Base-by-base conservation (phyloP, 257 asterid genomes). In the Salvia rosmarinus region DNA sequence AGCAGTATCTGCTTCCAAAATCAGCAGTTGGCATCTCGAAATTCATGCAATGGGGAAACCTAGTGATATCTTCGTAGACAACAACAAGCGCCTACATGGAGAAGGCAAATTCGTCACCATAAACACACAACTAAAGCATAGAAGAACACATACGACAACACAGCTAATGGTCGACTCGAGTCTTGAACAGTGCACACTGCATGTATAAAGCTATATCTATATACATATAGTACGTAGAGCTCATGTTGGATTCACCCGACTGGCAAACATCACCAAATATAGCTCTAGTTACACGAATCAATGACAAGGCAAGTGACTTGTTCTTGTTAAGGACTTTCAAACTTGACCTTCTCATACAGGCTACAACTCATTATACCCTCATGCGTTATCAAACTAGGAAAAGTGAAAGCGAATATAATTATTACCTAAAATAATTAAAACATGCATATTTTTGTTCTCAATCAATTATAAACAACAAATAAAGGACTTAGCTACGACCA, bases 51-150 rank as follows among this genome's bases (percentile, higher is more conserved):
- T 23, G 17, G 40, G 64, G 49, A 72, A 73, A 37, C 58, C 28
- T 64, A 2, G 32, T 21, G 60, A 17, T 16, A 39, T 62, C 67
- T 56, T 72, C 74, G 42, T 21, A n/a, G 64, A 71, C 68, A 30
- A 60, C 71, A 32, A 32, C 65, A 51, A 40, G 58, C 65, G 75
- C 86, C 88, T 74, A 60, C 21, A 13, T 23, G 17, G 17, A 74
- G 12, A 74, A 72, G 72, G 20, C 56, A 59, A 60, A 34, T n/a
- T 60, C 30, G 13, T 4, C 0, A 25, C 42, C 40, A 44, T 44
- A 11, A 57, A 43, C 5, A 46, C 23, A 25, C n/a, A 39, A 34
- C 39, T 14, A 28, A 32, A 51, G 65, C 34, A 73, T 1, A 56
- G 47, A 56, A 25, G 19, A 16, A 9, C 23, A 39, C 59, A 20